Evolutionary conservation across 148 eudicot species (phyloP), one percentile per base, ranked within the genome.

Genomic region (Persicaria tinctoria): DNA sequence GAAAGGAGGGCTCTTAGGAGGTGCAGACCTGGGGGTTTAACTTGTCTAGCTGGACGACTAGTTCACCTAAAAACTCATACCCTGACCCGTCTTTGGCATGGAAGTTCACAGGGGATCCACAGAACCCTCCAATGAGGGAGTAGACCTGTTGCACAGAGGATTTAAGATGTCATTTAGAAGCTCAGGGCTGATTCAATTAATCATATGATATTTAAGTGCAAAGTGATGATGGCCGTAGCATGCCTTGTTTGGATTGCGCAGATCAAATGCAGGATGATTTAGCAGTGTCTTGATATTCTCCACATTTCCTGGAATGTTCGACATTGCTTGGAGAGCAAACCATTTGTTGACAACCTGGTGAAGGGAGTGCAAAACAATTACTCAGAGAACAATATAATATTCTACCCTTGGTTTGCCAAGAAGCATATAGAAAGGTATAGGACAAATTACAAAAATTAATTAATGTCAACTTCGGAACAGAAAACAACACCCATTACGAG

Each of bases 31-130:
- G 97, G 74, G 98, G 99, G 80, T 95, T 95, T 45, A 95, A 70
- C 76, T 92, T 92, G 89, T 92, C 99, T 11, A 95, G 89, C 80
- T 95, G 85, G 64, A 95, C 82, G 70, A 92, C 99, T 44, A 92
- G 8, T 47, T 92, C 94, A 18, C 93, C 98, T 84, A 94, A 85
- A 75, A 92, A 95, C 84, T 85, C 85, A 86, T 95, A 92, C n/a
- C 99, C 99, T 4, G 97, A 95, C 46, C 99, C 97, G 75, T 95
- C 99, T 78, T 92, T 95, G 4, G 97, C 97, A 80, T 95, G 96
- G 85, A 92, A 95, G 75, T 95, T 95, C 68, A 95, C 92, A 57
- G 87, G 97, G 45, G 99, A 95, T 54, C 89, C 91, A 78, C 97
- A 88, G 73, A 95, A 95, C 68, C 92, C 94, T 77, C 94, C 99